A percentile compares a stretch with the other conserved stretches of the same genome.
phyloP scores from a whole-genome alignment of 2,329 filamentous ascomycete species.

The Pseudodiploospora longispora region DNA sequence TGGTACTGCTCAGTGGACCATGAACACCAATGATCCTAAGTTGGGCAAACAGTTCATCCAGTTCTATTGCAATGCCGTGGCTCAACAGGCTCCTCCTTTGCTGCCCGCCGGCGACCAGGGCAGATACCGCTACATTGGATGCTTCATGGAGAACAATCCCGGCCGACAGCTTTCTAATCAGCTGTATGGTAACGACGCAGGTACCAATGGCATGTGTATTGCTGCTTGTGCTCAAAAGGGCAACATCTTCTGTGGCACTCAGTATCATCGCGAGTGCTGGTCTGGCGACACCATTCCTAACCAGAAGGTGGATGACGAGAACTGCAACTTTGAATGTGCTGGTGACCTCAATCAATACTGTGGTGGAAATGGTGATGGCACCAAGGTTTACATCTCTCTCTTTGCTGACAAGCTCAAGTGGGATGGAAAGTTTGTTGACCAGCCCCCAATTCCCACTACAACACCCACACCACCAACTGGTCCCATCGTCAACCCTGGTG shows the following conservation, averaged over 20 bases:
- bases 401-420: constrained; percentile 31
- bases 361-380: constrained; percentile 38
- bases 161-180: constrained; percentile 39
- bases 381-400: constrained; percentile 36
- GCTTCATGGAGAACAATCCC: constrained; percentile 49
- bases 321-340: constrained; percentile 45
- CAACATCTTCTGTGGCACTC: constrained; percentile 37
- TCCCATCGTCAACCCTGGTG: constrained; percentile 30
- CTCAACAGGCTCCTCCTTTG: constrained; percentile 45
- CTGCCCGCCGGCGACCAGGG: constrained; percentile 31
- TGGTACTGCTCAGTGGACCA: constrained; percentile 43
- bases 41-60: constrained; percentile 44
- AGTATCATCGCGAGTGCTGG: constrained; percentile 48
- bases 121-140: constrained; percentile 45
- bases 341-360: constrained; percentile 44
- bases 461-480: constrained; percentile 6
- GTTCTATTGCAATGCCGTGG: constrained; percentile 43
- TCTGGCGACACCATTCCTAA: constrained; percentile 39
- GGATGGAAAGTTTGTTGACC: constrained; percentile 18
- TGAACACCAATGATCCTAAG: constrained; percentile 47
- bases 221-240: constrained; percentile 28
- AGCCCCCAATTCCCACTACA: constrained; percentile 20
- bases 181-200: constrained; percentile 31
- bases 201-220: constrained; percentile 39
- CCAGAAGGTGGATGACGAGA: constrained; percentile 31